Conservation (phyloP, 306 rosid genomes). For the Dryas alaskensis region DNA sequence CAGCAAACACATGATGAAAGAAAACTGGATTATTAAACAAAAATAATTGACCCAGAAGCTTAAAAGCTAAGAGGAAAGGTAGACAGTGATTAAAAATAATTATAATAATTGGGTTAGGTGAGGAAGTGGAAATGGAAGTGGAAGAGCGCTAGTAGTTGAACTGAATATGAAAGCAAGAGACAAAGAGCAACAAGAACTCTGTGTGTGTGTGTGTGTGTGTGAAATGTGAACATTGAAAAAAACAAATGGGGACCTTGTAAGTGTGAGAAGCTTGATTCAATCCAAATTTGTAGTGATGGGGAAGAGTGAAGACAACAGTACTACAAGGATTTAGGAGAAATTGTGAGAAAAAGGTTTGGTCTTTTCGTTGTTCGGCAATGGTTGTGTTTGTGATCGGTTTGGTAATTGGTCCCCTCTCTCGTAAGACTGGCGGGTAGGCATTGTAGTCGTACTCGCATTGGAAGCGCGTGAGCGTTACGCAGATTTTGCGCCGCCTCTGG, state of each 20-base stretch:
- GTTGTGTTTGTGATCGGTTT: not conserved
- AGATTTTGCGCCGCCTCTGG: not conserved
- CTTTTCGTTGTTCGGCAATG: not conserved
- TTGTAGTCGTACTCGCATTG: not conserved
- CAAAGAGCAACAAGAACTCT: too few species aligned
- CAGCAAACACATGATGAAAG: not conserved
- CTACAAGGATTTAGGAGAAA: conserved; percentile 8
- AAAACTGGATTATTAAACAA: not conserved
- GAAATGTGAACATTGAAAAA: not conserved
- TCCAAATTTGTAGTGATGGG: not conserved
- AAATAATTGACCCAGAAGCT: conserved; percentile 5
- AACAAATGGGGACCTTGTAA: conserved; percentile 1
- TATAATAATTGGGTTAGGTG: not conserved
- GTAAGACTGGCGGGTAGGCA: not conserved
- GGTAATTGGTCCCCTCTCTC: not conserved
- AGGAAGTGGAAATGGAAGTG: not conserved
- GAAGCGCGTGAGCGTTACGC: conserved; percentile 8
- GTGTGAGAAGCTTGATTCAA: conserved; percentile 1
- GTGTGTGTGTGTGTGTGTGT: not conserved
- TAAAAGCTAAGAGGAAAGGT: not conserved
- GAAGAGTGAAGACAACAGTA: not conserved
- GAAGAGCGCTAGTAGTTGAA: conserved; percentile 7
- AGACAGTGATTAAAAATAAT: not conserved
- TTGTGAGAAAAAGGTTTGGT: not conserved
- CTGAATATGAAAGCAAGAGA: not conserved